phyloP scores from a whole-genome alignment of 208 protist species.

The Dictyostelium gargantuum region DNA sequence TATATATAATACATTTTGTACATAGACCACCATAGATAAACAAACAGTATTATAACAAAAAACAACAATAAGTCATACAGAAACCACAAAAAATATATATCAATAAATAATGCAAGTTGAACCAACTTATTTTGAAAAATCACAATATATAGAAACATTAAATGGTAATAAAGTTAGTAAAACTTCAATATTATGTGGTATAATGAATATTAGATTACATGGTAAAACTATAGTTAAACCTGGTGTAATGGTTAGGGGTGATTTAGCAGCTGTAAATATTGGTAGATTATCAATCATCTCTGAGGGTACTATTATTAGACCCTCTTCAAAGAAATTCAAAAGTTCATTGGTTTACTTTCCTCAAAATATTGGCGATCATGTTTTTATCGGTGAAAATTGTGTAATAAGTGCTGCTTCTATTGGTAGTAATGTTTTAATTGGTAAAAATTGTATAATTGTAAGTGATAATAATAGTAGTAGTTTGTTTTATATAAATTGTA shows the following conservation, averaged over 20 bases:
- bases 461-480: too few species aligned
- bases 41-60: too few species aligned
- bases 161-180: slow-evolving; percentile 77
- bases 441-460: slow-evolving; percentile 79
- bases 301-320: slow-evolving; percentile 70
- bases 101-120: slow-evolving; percentile 52
- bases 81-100: background rate
- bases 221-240: slow-evolving; percentile 78
- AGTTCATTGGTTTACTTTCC: slow-evolving; percentile 75
- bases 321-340: slow-evolving; percentile 76
- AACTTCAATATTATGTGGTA: slow-evolving; percentile 71
- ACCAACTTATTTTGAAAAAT: slow-evolving; percentile 70
- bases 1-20: too few species aligned
- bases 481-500: too few species aligned
- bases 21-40: too few species aligned
- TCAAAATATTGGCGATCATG: slow-evolving; percentile 77
- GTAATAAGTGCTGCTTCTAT: slow-evolving; percentile 77
- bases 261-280: slow-evolving; percentile 75
- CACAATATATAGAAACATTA: slow-evolving; percentile 77
- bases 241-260: slow-evolving; percentile 72
- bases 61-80: too few species aligned
- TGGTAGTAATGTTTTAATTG: slow-evolving; percentile 81
- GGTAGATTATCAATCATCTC: slow-evolving; percentile 67
- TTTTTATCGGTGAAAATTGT: slow-evolving; percentile 74
- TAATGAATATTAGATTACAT: slow-evolving; percentile 73